A percentile compares a stretch with the other conserved stretches of the same genome.
These are phyloP conservation scores for Lactifluus rugatus DNA, from an alignment of 768 basidiomycete genomes.

Conservation along the genomic window DNA sequence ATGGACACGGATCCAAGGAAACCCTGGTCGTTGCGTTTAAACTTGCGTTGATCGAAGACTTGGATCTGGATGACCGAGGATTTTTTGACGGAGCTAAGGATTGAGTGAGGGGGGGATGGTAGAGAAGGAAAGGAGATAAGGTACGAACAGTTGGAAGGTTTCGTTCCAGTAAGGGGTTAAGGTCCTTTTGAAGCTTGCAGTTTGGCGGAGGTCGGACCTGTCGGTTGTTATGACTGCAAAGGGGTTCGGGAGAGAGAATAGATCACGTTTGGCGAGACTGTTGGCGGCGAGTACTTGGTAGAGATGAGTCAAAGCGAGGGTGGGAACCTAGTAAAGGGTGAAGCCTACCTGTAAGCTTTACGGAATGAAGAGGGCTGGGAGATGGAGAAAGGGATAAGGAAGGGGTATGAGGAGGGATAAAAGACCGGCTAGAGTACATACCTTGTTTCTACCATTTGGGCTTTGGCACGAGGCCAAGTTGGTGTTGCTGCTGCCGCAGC, in stretches of 20 bases:
- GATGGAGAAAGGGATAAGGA: background rate
- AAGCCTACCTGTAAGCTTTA: conserved; percentile 8
- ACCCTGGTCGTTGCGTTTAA: conserved; percentile 78
- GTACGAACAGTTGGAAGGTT: conserved; percentile 65
- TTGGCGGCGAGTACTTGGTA: conserved; percentile 63
- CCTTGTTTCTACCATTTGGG: conserved; percentile 6
- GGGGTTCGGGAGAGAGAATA: conserved; percentile 77
- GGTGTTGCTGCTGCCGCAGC: background rate
- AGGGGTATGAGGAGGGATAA: background rate
- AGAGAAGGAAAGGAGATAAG: background rate
- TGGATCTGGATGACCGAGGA: conserved; percentile 74
- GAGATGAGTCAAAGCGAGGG: background rate
- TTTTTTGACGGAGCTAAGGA: conserved; percentile 52
- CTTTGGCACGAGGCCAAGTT: background rate
- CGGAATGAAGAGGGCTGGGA: background rate
- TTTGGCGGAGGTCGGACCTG: conserved; percentile 67
- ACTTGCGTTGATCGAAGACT: conserved; percentile 85
- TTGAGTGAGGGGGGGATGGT: conserved; percentile 1
- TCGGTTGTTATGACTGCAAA: conserved; percentile 83
- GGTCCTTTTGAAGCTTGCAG: conserved; percentile 57
- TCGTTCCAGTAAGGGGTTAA: conserved; percentile 77
- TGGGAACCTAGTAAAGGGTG: background rate
- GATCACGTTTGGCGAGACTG: conserved; percentile 64
- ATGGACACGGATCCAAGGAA: conserved; percentile 42
- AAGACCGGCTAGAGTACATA: background rate